Conservation (phyloP, 768 basidiomycete species). For the Cystofilobasidium bisporidii region DNA sequence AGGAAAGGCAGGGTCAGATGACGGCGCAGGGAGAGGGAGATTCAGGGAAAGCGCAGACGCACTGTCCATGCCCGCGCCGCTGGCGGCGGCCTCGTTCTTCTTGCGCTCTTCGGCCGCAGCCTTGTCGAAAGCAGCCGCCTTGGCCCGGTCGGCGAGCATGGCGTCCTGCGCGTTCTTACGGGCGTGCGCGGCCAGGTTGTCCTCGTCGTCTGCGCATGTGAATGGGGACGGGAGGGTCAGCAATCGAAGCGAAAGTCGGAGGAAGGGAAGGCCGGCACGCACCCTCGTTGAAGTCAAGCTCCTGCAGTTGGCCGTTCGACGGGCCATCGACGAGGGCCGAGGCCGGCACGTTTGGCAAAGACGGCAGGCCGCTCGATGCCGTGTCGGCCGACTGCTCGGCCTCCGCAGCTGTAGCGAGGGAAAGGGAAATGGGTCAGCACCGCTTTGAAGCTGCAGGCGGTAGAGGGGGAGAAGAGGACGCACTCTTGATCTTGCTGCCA, state of each 20-base stretch:
- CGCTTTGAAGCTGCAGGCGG: too few species aligned
- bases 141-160: slow-evolving; percentile 61
- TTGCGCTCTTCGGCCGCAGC: slow-evolving; percentile 71
- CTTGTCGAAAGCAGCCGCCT: slow-evolving; percentile 75
- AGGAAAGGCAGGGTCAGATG: slow-evolving; percentile 1
- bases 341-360: slow-evolving; percentile 8
- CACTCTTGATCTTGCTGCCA: slow-evolving; percentile 65
- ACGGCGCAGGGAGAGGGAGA: too few species aligned
- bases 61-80: slow-evolving; percentile 17
- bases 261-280: slow-evolving; percentile 31
- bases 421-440: slow-evolving; percentile 2
- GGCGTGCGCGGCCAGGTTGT: slow-evolving; percentile 75
- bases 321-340: slow-evolving; percentile 45
- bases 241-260: slow-evolving; percentile 7
- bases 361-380: slow-evolving; percentile 24
- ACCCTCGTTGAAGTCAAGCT: slow-evolving; percentile 90
- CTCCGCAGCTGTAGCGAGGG: slow-evolving; percentile 35
- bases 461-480: not conserved
- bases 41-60: not conserved
- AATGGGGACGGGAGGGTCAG: slow-evolving; percentile 12
- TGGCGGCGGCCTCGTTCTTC: slow-evolving; percentile 55
- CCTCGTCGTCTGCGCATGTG: slow-evolving; percentile 60
- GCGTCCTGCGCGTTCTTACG: slow-evolving; percentile 83
- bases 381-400: slow-evolving; percentile 40
- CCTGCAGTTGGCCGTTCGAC: slow-evolving; percentile 47